Conservation (phyloP, 148 eudicot genomes). For the Talinum fruticosum region DNA sequence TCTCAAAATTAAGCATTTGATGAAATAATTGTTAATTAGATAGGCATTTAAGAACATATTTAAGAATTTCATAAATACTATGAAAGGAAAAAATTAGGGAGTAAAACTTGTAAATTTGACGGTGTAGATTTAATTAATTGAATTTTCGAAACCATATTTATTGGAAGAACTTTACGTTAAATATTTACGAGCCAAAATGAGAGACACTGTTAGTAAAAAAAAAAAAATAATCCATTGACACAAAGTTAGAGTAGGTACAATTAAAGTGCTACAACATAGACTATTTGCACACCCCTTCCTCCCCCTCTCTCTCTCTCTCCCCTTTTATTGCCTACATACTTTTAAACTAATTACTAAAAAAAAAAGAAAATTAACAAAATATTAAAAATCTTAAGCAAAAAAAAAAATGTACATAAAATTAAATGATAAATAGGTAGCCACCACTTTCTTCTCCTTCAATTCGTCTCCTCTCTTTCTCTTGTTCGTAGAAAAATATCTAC, state of each 20-base stretch:
- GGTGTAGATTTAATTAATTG: no score
- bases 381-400: not conserved
- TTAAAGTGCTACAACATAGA: not conserved
- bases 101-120: no score
- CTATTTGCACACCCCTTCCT: not conserved
- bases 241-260: not conserved
- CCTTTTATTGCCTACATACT: not conserved
- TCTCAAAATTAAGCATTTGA: no score
- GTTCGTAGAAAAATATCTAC: not conserved
- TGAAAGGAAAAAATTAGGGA: no score
- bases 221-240: not conserved
- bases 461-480: not conserved
- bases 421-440: not conserved
- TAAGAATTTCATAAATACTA: no score
- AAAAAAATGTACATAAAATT: not conserved
- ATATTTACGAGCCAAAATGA: no score
- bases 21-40: no score
- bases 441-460: not conserved
- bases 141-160: no score
- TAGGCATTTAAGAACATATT: no score
- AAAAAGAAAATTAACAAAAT: not conserved
- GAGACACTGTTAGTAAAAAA: no score
- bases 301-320: not conserved
- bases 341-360: no score
- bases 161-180: no score